These are phyloP conservation scores for Fusarium annulatum DNA, from an alignment of 2,329 filamentous ascomycete genomes.

Conservation along the genomic window DNA sequence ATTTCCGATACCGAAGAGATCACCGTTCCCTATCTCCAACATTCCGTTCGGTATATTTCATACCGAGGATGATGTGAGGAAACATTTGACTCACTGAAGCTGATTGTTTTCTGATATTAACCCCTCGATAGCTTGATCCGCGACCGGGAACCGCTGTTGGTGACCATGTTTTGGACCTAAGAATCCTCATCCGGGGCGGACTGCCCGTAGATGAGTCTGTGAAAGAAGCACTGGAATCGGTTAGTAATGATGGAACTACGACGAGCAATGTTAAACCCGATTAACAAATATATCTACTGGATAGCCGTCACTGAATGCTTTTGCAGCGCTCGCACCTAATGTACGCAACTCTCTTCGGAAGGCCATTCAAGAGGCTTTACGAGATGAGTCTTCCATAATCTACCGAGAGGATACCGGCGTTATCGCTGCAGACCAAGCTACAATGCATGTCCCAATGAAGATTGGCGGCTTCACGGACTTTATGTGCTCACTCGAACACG, in stretches of 20 bases:
- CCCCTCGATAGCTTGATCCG: background rate
- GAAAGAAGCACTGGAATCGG: background rate
- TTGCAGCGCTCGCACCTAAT: background rate
- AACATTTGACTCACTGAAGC: accelerated
- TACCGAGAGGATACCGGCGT: background rate
- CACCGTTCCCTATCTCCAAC: background rate
- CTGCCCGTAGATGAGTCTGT: background rate
- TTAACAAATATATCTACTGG: accelerated
- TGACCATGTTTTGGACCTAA: background rate
- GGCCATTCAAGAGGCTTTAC: background rate
- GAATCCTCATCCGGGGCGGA: background rate
- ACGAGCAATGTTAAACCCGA: accelerated
- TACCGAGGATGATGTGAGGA: background rate
- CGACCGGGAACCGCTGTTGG: background rate
- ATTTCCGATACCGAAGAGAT: background rate
- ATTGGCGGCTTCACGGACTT: background rate
- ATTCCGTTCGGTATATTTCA: background rate
- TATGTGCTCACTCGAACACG: background rate
- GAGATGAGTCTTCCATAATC: background rate
- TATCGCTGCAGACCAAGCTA: background rate
- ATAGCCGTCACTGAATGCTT: background rate
- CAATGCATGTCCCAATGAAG: background rate
- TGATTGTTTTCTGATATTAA: background rate
- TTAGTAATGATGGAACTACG: background rate
- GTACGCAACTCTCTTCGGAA: background rate